Conservation (phyloP, 2,329 filamentous ascomycete species). For the Sclerotinia subarctica region DNA sequence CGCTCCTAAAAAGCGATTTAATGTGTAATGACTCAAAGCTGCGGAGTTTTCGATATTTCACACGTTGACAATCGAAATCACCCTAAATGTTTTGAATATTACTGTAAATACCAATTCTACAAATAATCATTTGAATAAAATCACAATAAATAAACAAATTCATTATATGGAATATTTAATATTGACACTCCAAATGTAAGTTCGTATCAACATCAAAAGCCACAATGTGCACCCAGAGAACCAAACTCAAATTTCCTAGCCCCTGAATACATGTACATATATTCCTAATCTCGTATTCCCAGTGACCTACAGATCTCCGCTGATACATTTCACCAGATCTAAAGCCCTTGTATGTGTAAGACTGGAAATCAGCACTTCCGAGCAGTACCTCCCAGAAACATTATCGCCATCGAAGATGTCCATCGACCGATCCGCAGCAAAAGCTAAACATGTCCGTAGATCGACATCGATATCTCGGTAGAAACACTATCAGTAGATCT, state of each 20-base stretch:
- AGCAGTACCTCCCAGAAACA: not conserved
- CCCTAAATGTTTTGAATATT: not conserved
- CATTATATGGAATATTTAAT: not conserved
- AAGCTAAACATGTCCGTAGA: not conserved
- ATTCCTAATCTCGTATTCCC: not conserved
- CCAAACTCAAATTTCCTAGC: not conserved
- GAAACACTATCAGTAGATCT: not conserved
- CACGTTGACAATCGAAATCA: too few species aligned
- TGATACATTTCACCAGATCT: constrained; percentile 2
- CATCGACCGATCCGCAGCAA: not conserved
- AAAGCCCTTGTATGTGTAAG: not conserved
- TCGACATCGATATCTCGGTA: constrained; percentile 7
- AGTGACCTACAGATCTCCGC: not conserved
- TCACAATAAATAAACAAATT: not conserved
- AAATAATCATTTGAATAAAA: not conserved
- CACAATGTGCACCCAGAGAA: not conserved
- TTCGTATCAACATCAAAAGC: not conserved
- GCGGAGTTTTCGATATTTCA: not conserved
- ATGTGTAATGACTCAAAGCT: not conserved
- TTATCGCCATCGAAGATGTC: not conserved
- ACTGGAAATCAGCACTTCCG: not conserved
- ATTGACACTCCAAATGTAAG: not conserved
- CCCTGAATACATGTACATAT: not conserved
- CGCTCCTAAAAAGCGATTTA: not conserved
- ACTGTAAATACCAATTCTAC: not conserved